A percentile compares a stretch with the other conserved stretches of the same genome.
Conservation (phyloP, 2,329 filamentous ascomycete species). For the Endocalyx cinctus region DNA sequence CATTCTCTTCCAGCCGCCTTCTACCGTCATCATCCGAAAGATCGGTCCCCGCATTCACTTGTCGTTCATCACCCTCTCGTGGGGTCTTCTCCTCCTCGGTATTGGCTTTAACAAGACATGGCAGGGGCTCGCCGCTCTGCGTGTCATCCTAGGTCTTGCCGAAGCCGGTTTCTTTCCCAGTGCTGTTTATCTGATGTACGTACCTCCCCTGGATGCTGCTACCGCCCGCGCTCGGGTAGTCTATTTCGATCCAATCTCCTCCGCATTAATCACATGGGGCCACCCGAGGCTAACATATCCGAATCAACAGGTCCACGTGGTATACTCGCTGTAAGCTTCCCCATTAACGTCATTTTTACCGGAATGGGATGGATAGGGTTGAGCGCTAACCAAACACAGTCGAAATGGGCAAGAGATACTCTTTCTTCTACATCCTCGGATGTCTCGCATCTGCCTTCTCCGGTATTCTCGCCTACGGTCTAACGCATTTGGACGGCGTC, state of each 20-base stretch:
- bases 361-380: slow-evolving; percentile 24
- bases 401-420: slow-evolving; percentile 27
- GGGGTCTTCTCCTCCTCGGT: slow-evolving; percentile 26
- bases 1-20: slow-evolving; percentile 27
- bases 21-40: slow-evolving; percentile 25
- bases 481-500: slow-evolving; percentile 37
- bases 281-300: too few species aligned
- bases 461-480: slow-evolving; percentile 16
- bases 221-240: slow-evolving; percentile 25
- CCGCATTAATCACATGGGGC: too few species aligned
- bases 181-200: too few species aligned
- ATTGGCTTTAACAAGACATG: slow-evolving; percentile 25
- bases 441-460: slow-evolving; percentile 22
- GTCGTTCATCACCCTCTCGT: slow-evolving; percentile 25
- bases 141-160: slow-evolving; percentile 41
- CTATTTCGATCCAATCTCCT: background rate
- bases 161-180: slow-evolving; percentile 40
- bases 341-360: background rate
- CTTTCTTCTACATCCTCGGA: slow-evolving; percentile 27
- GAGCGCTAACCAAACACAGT: too few species aligned
- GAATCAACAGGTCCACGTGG: slow-evolving; percentile 59
- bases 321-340: slow-evolving; percentile 57
- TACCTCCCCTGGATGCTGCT: too few species aligned
- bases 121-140: slow-evolving; percentile 19
- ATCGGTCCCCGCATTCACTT: slow-evolving; percentile 26